A percentile compares a stretch with the other conserved stretches of the same genome.
phyloP scores from a whole-genome alignment of 2,329 filamentous ascomycete species.

The Trichophyton rubrum region DNA sequence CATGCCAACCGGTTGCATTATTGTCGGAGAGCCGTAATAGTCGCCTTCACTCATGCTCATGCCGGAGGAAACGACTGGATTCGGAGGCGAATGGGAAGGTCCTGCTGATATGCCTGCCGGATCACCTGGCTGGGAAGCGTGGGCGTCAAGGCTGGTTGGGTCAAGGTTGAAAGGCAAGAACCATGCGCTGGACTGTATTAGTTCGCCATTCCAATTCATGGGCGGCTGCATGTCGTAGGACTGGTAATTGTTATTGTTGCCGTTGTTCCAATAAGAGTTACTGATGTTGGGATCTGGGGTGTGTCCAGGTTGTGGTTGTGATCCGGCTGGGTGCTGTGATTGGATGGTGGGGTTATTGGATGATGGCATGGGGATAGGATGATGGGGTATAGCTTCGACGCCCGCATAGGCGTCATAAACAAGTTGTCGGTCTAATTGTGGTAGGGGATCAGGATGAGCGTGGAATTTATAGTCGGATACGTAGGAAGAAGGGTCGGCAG shows the following conservation, averaged over 20 bases:
- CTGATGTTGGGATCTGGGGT: constrained; percentile 12
- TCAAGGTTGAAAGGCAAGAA: constrained; percentile 90
- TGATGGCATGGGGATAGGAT: constrained; percentile 17
- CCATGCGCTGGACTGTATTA: constrained; percentile 54
- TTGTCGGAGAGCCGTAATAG: neutral
- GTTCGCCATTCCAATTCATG: constrained; percentile 22
- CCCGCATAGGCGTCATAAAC: constrained; percentile 60
- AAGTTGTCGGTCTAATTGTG: constrained; percentile 62
- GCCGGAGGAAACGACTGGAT: neutral
- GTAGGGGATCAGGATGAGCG: constrained; percentile 37
- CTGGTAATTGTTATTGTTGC: constrained; percentile 21
- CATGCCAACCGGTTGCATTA: neutral
- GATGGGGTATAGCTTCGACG: constrained; percentile 33
- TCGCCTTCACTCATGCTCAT: constrained; percentile 1
- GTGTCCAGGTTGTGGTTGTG: neutral
- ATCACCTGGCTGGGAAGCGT: neutral
- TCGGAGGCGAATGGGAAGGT: neutral
- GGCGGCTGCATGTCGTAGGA: constrained; percentile 8
- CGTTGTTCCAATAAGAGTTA: constrained; percentile 26
- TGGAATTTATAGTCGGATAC: constrained; percentile 28
- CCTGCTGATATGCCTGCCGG: neutral
- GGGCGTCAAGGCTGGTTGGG: constrained; percentile 33
- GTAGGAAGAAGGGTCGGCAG: constrained; percentile 17
- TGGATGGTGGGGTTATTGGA: neutral
- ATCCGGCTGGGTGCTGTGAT: neutral